Evolutionary conservation across 75 land plant genomes (phyloP).

Genomic region (Cupressus sempervirens): DNA sequence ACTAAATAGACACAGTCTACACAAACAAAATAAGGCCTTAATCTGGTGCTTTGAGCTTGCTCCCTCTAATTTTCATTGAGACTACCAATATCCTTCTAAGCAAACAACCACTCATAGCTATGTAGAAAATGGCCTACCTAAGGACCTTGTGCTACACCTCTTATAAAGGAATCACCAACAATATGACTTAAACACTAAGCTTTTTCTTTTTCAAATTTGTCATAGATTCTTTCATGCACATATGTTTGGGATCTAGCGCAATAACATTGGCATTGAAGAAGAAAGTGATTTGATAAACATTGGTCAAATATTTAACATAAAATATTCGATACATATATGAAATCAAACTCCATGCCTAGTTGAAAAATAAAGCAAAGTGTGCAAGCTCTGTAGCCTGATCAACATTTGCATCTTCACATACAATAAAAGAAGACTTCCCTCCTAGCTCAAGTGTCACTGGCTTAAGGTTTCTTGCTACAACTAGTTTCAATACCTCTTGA

Average conservation of each 20-base stretch:
- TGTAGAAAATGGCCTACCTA: slow-evolving; percentile 25
- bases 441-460: slow-evolving; percentile 51
- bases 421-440: slow-evolving; percentile 59
- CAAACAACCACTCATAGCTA: too few species aligned
- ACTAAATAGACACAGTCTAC: too few species aligned
- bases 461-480: slow-evolving; percentile 48
- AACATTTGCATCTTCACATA: slow-evolving; percentile 55
- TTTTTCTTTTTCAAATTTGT: slow-evolving; percentile 49
- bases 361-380: slow-evolving; percentile 53
- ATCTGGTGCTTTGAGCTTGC: too few species aligned
- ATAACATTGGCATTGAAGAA: slow-evolving; percentile 43
- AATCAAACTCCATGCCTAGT: slow-evolving; percentile 22
- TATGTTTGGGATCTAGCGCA: slow-evolving; percentile 54
- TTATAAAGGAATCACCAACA: slow-evolving; percentile 50
- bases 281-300: not conserved
- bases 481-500: slow-evolving; percentile 23
- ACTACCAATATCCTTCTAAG: too few species aligned
- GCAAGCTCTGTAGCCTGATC: slow-evolving; percentile 53
- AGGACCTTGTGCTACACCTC: slow-evolving; percentile 52
- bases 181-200: slow-evolving; percentile 28
- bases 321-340: not conserved
- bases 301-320: not conserved
- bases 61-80: too few species aligned
- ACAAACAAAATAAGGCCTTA: too few species aligned
- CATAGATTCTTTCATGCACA: slow-evolving; percentile 52